Base-by-base conservation (phyloP, 305 asterid species). In the Petunia hybrid region DNA sequence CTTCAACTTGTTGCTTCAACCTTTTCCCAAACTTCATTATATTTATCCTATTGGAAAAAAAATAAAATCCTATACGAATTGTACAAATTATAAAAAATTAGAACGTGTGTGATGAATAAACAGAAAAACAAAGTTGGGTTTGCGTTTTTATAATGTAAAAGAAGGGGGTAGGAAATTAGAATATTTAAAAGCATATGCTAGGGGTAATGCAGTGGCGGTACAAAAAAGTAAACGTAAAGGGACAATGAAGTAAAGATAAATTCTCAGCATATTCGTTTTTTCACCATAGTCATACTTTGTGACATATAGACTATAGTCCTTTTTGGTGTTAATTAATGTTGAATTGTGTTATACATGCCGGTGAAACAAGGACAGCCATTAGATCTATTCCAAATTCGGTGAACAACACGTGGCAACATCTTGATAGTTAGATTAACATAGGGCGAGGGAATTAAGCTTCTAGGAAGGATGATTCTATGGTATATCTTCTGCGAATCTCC, bases 1-100 rank as follows among this genome's bases (percentile, higher is more conserved):
- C 93, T 76, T 92, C 85, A 41, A 86, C 88, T 7, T 93, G 97
- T 80, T 86, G 86, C 86, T 92, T 92, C 91, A 95, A 84, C 81
- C 97, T 86, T 91, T 95, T 95, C 14, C 97, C 98, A 31, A 95
- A 92, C 86, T 95, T 95, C 99, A 95, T 93, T 10, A 46, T 40
- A 13, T 42, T 36, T 2, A 14, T 3, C 35, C 4, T 13, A 0
- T 38, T n/a, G 65, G 22, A 60, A 53, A 13, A 9, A 40, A 74
- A 53, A 22, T 3, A 35, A 5, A 36, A 61, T 9, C 73, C 4
- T 6, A 12, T 1, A 3, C 46, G 39, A 71, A 56, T 76, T 69
- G 76, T 7, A 39, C 61, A 16, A 4, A 7, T n/a, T n/a, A n/a
- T n/a, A 55, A 59, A 79, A 13, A n/a, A 41, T 3, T 0, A 40